Evolutionary conservation across 441 rosid genomes (phyloP).

Genomic region (Breynia disticha): DNA sequence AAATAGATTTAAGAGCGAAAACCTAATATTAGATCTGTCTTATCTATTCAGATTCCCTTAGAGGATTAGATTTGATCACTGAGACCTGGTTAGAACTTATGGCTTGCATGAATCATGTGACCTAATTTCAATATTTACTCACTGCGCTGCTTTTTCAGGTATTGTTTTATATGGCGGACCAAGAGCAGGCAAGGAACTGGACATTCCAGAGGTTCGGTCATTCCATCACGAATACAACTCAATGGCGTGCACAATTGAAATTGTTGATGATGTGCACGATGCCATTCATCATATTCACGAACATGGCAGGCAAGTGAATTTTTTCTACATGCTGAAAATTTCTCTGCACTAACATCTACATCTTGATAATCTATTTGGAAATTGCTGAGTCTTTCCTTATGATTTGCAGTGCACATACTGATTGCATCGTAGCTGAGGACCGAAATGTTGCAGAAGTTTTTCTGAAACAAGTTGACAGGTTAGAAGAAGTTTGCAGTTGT

Average conservation of each 20-base stretch:
- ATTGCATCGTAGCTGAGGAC: conserved; percentile 82
- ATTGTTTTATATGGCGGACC: conserved; percentile 80
- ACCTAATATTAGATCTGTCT: too few relatives aligned
- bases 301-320: conserved; percentile 67
- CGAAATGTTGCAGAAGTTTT: conserved; percentile 57
- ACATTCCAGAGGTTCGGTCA: conserved; percentile 52
- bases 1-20: too few relatives aligned
- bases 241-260: conserved; percentile 79
- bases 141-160: conserved; percentile 35
- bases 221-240: conserved; percentile 88
- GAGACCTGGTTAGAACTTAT: too few relatives aligned
- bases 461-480: conserved; percentile 85
- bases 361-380: neutral
- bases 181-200: conserved; percentile 51
- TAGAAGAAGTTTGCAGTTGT: conserved; percentile 6
- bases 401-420: conserved; percentile 79
- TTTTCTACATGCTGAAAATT: neutral
- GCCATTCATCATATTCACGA: conserved; percentile 85
- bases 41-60: too few relatives aligned
- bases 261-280: conserved; percentile 68
- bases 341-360: neutral
- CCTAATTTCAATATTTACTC: too few relatives aligned
- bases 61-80: too few relatives aligned
- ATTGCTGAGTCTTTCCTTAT: conserved; percentile 6
- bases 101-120: too few relatives aligned